Evolutionary conservation across 352 stramenopile genomes (phyloP), one percentile per base, ranked within the genome.

Genomic region (Phytophthora europaea): DNA sequence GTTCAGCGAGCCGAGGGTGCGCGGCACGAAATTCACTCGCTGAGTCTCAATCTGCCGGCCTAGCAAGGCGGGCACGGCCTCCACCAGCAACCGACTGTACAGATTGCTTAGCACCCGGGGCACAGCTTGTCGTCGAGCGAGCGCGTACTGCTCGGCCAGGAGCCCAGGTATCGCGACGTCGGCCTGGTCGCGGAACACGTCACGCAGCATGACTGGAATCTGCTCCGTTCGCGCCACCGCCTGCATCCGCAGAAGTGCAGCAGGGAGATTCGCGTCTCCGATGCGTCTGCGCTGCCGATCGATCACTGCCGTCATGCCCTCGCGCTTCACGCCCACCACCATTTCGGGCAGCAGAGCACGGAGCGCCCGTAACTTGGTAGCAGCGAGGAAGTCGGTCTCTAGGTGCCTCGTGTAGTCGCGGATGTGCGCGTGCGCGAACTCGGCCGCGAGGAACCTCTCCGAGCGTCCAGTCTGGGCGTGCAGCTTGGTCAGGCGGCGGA

Each of bases 151-250:
- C 18, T 58, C 23, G 6, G 60, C 65, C 18, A 82, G 16, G 20
- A 82, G 50, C 0, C 26, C 23, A 1, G 88, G 76, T 0, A 92
- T 48, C 10, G 83, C 85, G 6, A 76, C 50, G 58, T 92, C 86
- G 16, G 83, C 82, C n/a, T 93, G 82, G 62, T 89, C 82, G 22
- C 84, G 82, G 59, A 82, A 88, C 1, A 94, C 71, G n/a, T 89
- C 83, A 0, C 55, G 65, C 22, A 94, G 75, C 48, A 94, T 85
- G 54, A 78, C 63, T 10, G 88, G 88, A 33, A 93, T 90, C 70
- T 79, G 71, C 47, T 88, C 80, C 1, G 85, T 89, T 4, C 83
- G 83, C 15, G 79, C 69, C 3, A 90, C 55, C 5, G 88, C 83
- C 13, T 79, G 67, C 76, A 91, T 83, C 15, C 70, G 72, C 23